Conservation (phyloP, 495 filamentous ascomycete species). For the Haplographium delicatum region DNA sequence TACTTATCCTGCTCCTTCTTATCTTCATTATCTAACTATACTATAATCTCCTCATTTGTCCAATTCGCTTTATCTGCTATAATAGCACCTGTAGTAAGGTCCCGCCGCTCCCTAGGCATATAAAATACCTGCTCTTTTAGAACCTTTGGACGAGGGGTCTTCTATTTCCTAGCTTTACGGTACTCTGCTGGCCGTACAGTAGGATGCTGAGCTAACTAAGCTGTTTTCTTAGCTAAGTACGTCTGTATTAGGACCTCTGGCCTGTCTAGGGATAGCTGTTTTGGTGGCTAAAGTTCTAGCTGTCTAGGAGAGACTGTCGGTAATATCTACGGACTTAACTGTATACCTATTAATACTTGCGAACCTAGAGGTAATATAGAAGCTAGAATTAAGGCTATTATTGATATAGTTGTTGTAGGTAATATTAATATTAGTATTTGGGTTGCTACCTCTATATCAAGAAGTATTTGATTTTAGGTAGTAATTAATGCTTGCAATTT, state of each 20-base stretch:
- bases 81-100: conserved; percentile 4
- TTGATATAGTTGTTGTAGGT: not conserved
- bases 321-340: too few species aligned
- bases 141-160: conserved; percentile 9
- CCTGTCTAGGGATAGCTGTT: not conserved
- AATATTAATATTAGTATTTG: not conserved
- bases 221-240: conserved; percentile 9
- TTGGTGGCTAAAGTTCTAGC: not conserved
- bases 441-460: not conserved
- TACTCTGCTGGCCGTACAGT: conserved; percentile 10
- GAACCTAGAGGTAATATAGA: not conserved
- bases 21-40: not conserved
- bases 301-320: not conserved
- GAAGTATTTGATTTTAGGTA: not conserved
- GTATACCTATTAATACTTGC: not conserved
- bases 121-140: conserved; percentile 4
- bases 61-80: conserved; percentile 5
- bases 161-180: conserved; percentile 5
- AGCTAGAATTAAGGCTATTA: not conserved
- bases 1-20: not conserved
- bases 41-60: not conserved
- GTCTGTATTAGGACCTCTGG: conserved; percentile 1
- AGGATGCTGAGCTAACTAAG: conserved; percentile 9
- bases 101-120: conserved; percentile 7
- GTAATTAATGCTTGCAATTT: not conserved